Percentiles rank a stretch among this genome's conserved stretches.
Evolutionary conservation across 2,329 filamentous ascomycete genomes (phyloP).

Genomic region (Plectosphaerella plurivora): DNA sequence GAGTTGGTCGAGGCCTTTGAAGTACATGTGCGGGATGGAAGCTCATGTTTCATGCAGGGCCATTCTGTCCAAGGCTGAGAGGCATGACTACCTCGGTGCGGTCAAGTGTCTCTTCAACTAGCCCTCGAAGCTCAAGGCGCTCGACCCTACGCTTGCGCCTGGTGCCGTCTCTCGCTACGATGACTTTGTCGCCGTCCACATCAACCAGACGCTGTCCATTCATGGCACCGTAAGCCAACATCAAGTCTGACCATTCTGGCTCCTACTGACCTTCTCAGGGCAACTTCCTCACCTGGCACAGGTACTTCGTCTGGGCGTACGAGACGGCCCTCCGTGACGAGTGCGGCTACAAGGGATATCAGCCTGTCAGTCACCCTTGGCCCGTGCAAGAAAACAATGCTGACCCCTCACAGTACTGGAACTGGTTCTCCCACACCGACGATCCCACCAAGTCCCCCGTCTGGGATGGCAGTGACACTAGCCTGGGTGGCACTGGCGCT

Average conservation of each 20-base stretch:
- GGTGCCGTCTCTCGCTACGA: no score
- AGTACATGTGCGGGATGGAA: no score
- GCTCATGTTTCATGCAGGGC: no score
- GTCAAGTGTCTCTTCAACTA: no score
- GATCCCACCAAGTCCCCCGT: slow-evolving; percentile 42
- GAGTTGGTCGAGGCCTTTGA: no score
- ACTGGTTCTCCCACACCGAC: slow-evolving; percentile 43
- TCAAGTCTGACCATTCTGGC: no score
- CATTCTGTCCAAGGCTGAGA: no score
- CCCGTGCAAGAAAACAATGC: neutral
- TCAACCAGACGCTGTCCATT: slow-evolving; percentile 19
- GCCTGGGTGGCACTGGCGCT: slow-evolving; percentile 46
- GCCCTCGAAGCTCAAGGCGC: no score
- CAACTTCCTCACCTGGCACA: slow-evolving; percentile 37
- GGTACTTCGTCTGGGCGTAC: slow-evolving; percentile 33
- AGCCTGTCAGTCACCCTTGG: slow-evolving; percentile 22
- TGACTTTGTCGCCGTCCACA: slow-evolving; percentile 25
- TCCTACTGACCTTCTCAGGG: slow-evolving; percentile 12
- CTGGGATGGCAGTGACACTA: slow-evolving; percentile 50
- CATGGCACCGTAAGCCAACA: slow-evolving; percentile 15
- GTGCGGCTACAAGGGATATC: slow-evolving; percentile 34
- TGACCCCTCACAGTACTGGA: slow-evolving; percentile 35
- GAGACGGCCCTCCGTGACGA: slow-evolving; percentile 33
- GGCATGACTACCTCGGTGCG: no score
- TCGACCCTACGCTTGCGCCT: no score